These are phyloP conservation scores for Jacaranda copaia DNA, from an alignment of 257 asterid genomes.

Conservation along the genomic window DNA sequence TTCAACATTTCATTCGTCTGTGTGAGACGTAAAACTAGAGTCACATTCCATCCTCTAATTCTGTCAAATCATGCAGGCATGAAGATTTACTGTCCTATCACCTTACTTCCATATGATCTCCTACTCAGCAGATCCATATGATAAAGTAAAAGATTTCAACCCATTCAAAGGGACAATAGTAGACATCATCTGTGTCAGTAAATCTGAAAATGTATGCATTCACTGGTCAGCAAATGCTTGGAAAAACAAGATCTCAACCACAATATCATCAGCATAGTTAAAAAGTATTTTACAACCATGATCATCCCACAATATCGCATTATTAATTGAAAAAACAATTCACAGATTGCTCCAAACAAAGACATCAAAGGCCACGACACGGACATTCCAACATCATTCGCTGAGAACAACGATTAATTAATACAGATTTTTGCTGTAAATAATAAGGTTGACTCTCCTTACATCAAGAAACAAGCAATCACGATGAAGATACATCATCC, in stretches of 20 bases:
- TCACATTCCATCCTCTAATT: too few relatives aligned
- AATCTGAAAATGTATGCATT: neutral
- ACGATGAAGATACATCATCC: conserved; percentile 7
- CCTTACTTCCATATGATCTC: neutral
- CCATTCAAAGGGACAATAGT: neutral
- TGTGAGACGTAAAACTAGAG: too few relatives aligned
- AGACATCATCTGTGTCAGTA: neutral
- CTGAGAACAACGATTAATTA: neutral
- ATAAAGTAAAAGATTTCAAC: neutral
- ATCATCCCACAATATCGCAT: too few relatives aligned
- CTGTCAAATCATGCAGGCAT: too few relatives aligned
- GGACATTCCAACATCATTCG: neutral
- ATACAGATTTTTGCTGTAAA: neutral
- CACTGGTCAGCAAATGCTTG: neutral
- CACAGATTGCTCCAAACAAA: neutral
- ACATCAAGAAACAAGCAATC: conserved; percentile 27
- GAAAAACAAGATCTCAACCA: neutral
- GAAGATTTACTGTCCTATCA: too few relatives aligned
- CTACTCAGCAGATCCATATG: neutral
- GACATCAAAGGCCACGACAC: neutral
- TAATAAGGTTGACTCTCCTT: neutral
- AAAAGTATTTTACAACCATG: too few relatives aligned
- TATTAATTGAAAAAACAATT: too few relatives aligned
- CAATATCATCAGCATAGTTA: too few relatives aligned
- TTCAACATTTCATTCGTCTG: too few relatives aligned